phyloP scores from a whole-genome alignment of 768 basidiomycete species.

The Amyloporia xantha region DNA sequence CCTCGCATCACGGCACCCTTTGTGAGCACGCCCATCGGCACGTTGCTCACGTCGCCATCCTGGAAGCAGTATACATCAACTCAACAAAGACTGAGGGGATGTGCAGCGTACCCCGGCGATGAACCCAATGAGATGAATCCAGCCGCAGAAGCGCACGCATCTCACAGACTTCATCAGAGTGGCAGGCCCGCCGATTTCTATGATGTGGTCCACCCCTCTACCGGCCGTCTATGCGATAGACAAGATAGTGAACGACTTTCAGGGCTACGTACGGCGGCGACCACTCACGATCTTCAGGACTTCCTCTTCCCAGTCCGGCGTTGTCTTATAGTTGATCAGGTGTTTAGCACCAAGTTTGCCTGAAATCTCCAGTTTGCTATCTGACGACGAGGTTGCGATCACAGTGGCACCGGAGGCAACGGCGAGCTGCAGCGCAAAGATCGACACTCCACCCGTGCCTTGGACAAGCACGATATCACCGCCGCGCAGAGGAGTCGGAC shows the following conservation, averaged over 20 bases:
- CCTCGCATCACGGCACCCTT: constrained; percentile 35
- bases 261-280: background rate
- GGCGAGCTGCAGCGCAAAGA: constrained; percentile 54
- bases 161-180: constrained; percentile 43
- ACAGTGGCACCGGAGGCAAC: constrained; percentile 55
- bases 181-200: constrained; percentile 48
- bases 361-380: constrained; percentile 51
- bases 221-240: constrained; percentile 21
- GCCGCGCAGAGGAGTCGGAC: constrained; percentile 42
- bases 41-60: constrained; percentile 1
- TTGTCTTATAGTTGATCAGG: constrained; percentile 57
- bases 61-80: constrained; percentile 25
- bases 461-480: constrained; percentile 52
- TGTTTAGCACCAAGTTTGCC: constrained; percentile 46
- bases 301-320: constrained; percentile 51
- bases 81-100: constrained; percentile 9
- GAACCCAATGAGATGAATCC: constrained; percentile 44
- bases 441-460: constrained; percentile 52
- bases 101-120: constrained; percentile 30
- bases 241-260: background rate
- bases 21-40: constrained; percentile 8
- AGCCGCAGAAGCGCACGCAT: constrained; percentile 35
- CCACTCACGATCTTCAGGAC: constrained; percentile 39
- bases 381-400: constrained; percentile 61
- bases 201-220: constrained; percentile 30